Evolutionary conservation across 345 rosid genomes (phyloP), one percentile per base, ranked within the genome.

Genomic region (Eucalyptus sp.): DNA sequence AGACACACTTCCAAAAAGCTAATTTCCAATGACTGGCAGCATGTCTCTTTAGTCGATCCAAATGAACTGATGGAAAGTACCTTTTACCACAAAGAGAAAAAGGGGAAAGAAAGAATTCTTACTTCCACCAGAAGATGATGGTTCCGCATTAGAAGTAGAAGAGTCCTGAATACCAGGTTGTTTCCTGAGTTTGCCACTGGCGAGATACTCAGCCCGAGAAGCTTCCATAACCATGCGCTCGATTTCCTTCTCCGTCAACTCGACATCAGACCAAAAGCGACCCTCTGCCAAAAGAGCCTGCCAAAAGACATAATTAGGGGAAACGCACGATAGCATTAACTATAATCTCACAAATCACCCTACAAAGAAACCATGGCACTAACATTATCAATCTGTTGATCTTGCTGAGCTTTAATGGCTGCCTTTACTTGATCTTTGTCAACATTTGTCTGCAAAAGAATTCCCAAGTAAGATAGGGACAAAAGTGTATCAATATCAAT

Each of bases 271-370:
- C 93, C 96, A 95, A 90, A 94, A 94, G 89, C 91, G 93, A 68
- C 98, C 99, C 94, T 98, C 99, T 46, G 98, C 98, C 87, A 98
- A 89, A 80, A 98, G 99, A 66, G 99, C 99, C 99, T 98, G 95
- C 89, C 49, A 71, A 54, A 54, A 50, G n/a, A 18, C 24, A 43
- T 43, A 27, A 84, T 54, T 33, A 31, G 56, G 17, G 37, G 83
- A 71, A 71, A 71, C 5, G 3, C 46, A 71, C 5, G 25, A 37
- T 18, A 37, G 43, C 27, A 71, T 71, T 22, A 71, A 71, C 46
- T 4, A 71, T 71, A 37, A 71, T 71, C 83, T 71, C 27, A 71
- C 83, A 71, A 11, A 71, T 20, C 46, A 37, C 83, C 46, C 83
- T 37, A 71, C 83, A 18, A 71, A 71, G 83, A 71, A 24, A 37